phyloP scores from a whole-genome alignment of 495 filamentous ascomycete genomes.

The Cercophora scortea region DNA sequence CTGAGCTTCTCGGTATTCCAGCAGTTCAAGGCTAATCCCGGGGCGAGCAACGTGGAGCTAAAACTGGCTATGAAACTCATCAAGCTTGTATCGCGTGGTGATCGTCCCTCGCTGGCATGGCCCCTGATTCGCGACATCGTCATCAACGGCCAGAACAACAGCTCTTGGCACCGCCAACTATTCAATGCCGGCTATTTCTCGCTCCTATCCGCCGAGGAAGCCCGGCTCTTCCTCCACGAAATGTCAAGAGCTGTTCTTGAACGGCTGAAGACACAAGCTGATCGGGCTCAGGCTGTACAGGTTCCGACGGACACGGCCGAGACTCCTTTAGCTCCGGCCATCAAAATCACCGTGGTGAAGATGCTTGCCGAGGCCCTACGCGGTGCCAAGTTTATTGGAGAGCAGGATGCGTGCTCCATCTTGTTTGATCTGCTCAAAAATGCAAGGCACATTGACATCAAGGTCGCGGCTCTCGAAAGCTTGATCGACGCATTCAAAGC shows the following conservation, averaged over 20 bases:
- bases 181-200: conserved; percentile 17
- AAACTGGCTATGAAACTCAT: too few species aligned
- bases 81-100: conserved; percentile 1
- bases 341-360: conserved; percentile 35
- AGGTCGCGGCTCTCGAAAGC: conserved; percentile 21
- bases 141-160: conserved; percentile 25
- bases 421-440: conserved; percentile 20
- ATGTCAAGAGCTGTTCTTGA: conserved; percentile 23
- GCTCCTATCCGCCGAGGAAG: conserved; percentile 17
- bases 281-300: background rate
- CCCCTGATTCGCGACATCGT: conserved; percentile 22
- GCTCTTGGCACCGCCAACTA: conserved; percentile 29
- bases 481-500: conserved; percentile 20
- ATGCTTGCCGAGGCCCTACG: conserved; percentile 30
- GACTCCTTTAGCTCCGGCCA: background rate
- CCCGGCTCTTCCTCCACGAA: conserved; percentile 18
- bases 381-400: conserved; percentile 22
- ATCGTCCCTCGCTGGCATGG: conserved; percentile 11
- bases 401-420: conserved; percentile 15
- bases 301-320: too few species aligned
- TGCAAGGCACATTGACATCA: conserved; percentile 27
- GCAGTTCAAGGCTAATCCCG: too few species aligned
- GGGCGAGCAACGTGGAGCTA: too few species aligned
- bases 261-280: conserved; percentile 19
- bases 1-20: too few species aligned